Conservation (phyloP, 1,284 basidiomycete genomes). For the Marasmius fiardii region DNA sequence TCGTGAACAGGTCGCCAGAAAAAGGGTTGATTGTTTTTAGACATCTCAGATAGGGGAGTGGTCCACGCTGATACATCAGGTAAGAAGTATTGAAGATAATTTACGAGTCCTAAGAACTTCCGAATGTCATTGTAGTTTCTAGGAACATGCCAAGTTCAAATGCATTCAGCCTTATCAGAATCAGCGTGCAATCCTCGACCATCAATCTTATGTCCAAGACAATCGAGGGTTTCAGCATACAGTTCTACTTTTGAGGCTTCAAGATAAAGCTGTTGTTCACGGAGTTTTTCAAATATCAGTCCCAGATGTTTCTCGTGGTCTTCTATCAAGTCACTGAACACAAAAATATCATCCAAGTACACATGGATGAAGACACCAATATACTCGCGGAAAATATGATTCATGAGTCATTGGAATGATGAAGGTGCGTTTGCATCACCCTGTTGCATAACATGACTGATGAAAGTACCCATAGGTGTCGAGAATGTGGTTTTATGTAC, state of each 20-base stretch:
- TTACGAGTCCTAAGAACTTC: not conserved
- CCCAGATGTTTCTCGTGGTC: conserved; percentile 23
- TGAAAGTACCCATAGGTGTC: not conserved
- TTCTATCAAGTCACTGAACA: conserved; percentile 16
- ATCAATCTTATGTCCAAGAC: conserved; percentile 27
- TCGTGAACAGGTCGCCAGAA: no score
- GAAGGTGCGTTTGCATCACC: no score
- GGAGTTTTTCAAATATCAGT: conserved; percentile 20
- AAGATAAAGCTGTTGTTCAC: no score
- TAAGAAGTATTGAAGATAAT: not conserved
- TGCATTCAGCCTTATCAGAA: conserved; percentile 10
- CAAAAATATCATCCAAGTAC: no score
- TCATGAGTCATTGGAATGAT: no score
- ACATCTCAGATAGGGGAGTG: not conserved
- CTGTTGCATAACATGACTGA: not conserved
- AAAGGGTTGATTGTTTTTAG: no score
- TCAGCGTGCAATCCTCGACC: conserved; percentile 23
- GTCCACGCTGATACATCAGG: not conserved
- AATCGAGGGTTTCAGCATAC: conserved; percentile 25
- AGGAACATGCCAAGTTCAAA: not conserved
- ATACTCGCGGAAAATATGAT: no score
- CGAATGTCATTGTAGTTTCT: not conserved
- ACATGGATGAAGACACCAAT: no score
- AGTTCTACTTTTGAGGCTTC: conserved; percentile 29
- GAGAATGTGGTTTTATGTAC: not conserved